These are phyloP conservation scores for Adansonia digitata DNA, from an alignment of 345 rosid species.

Conservation along the genomic window DNA sequence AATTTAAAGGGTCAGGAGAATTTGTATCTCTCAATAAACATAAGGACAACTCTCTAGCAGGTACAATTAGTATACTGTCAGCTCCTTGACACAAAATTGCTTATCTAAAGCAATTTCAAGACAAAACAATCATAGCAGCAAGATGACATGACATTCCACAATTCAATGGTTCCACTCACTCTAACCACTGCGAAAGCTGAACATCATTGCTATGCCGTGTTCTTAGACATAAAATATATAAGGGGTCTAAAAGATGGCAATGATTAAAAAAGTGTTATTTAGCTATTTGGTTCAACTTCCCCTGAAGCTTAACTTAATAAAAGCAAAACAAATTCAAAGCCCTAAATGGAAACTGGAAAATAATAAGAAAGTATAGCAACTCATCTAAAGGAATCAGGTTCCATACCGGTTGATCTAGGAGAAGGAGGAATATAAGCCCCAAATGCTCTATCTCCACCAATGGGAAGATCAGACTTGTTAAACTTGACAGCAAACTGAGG, in stretches of 20 bases:
- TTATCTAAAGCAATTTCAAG: background rate
- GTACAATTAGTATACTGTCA: too few species aligned
- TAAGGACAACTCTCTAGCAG: background rate
- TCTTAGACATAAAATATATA: background rate
- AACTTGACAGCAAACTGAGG: constrained; percentile 74
- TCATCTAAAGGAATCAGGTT: background rate
- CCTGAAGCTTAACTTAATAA: background rate
- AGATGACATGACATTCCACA: background rate
- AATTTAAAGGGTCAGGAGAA: background rate
- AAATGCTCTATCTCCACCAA: constrained; percentile 50
- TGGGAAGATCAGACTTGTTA: constrained; percentile 71
- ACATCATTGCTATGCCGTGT: background rate
- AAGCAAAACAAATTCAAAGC: background rate
- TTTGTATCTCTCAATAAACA: background rate
- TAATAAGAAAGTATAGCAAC: background rate
- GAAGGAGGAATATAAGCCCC: constrained; percentile 70
- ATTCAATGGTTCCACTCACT: background rate
- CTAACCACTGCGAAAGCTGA: background rate
- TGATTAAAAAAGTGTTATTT: background rate
- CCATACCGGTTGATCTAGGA: constrained; percentile 68
- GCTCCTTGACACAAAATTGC: background rate
- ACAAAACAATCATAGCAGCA: background rate
- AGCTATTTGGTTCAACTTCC: background rate
- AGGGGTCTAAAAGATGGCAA: background rate
- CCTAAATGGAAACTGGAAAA: background rate